Evolutionary conservation across 192 early-diverging fungal species (phyloP).

Genomic region (Ambispora gerdemannii): DNA sequence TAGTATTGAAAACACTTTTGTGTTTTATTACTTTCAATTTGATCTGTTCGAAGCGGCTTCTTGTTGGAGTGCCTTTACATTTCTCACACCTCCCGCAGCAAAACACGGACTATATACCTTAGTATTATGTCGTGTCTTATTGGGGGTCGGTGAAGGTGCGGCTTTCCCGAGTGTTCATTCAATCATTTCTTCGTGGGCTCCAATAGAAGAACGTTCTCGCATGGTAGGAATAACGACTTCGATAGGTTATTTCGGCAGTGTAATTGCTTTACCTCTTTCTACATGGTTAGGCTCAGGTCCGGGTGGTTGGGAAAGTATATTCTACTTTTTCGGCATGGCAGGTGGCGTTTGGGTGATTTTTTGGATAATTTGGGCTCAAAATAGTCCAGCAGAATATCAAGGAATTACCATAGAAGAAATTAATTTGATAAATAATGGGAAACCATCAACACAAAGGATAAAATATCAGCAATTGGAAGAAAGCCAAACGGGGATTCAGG

Average conservation of each 20-base stretch:
- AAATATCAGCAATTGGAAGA: neutral
- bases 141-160: conserved; percentile 41
- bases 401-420: conserved; percentile 33
- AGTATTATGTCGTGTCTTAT: conserved; percentile 32
- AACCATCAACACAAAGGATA: neutral
- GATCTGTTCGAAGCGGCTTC: conserved; percentile 29
- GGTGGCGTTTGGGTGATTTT: conserved; percentile 33
- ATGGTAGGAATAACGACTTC: conserved; percentile 36
- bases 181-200: conserved; percentile 37
- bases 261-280: conserved; percentile 40
- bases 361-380: conserved; percentile 40
- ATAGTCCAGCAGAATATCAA: conserved; percentile 27
- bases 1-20: too few relatives aligned
- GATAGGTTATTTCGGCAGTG: conserved; percentile 33
- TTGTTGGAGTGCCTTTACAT: conserved; percentile 35
- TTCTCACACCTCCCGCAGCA: conserved; percentile 32
- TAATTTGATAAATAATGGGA: conserved; percentile 31
- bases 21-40: neutral
- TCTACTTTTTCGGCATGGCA: conserved; percentile 39
- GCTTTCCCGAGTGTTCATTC: conserved; percentile 40
- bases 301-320: conserved; percentile 43
- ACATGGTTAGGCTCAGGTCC: conserved; percentile 36
- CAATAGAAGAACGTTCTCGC: conserved; percentile 36
- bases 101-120: conserved; percentile 25
- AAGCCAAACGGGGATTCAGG: neutral